These are phyloP conservation scores for Kluyveromyces siamensis DNA, from an alignment of 805 yeast genomes.

Conservation along the genomic window DNA sequence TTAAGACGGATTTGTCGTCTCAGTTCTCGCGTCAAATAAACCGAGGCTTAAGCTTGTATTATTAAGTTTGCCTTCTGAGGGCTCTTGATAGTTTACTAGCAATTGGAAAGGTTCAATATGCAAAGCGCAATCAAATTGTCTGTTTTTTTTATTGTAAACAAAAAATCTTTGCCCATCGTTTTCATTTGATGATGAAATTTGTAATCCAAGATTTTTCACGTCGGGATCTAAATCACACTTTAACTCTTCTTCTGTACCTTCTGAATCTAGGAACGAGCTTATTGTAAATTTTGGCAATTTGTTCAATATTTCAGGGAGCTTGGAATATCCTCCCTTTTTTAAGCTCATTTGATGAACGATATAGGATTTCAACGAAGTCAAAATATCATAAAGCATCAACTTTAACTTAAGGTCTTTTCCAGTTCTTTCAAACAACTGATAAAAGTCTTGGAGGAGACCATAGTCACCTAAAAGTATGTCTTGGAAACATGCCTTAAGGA, in stretches of 20 bases:
- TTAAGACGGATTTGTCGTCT: conserved; percentile 23
- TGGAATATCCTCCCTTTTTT: background rate
- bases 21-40: conserved; percentile 22
- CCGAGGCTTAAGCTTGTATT: conserved; percentile 24
- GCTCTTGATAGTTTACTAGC: conserved; percentile 20
- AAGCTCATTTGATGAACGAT: conserved; percentile 17
- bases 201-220: conserved; percentile 1
- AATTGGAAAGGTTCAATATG: conserved; percentile 20
- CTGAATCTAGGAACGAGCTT: conserved; percentile 20
- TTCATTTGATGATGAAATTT: background rate
- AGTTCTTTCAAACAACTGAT: conserved; percentile 18
- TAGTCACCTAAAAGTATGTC: conserved; percentile 6
- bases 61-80: conserved; percentile 14
- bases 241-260: background rate
- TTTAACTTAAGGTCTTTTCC: conserved; percentile 22
- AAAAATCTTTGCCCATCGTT: conserved; percentile 4
- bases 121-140: conserved; percentile 11
- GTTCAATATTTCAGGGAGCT: conserved; percentile 15
- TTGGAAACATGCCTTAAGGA: conserved; percentile 14
- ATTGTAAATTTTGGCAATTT: conserved; percentile 27
- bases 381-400: conserved; percentile 23
- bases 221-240: background rate
- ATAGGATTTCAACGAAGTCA: conserved; percentile 23
- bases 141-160: conserved; percentile 16
- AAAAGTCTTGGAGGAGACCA: conserved; percentile 11